Conservation (phyloP, 2,329 filamentous ascomycete genomes). For the Colletotrichum orbiculare region DNA sequence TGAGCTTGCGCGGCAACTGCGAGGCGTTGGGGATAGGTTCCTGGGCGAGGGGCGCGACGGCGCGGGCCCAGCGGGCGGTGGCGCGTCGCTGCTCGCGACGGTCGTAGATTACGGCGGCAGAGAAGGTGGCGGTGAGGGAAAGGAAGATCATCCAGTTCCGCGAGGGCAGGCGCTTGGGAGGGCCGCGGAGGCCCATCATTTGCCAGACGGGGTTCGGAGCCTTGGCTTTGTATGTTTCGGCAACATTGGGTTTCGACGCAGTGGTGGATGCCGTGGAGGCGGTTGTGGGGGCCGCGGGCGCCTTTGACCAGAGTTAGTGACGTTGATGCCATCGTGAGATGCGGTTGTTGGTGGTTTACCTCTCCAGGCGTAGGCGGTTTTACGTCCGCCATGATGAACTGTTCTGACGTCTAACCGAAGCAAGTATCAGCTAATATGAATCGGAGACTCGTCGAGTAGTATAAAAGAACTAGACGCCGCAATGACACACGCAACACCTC, state of each 20-base stretch:
- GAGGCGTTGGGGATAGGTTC: constrained; percentile 76
- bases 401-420: not conserved
- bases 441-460: too few species aligned
- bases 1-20: constrained; percentile 83
- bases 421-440: not conserved
- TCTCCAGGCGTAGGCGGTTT: constrained; percentile 39
- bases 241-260: constrained; percentile 38
- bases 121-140: constrained; percentile 79
- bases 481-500: constrained; percentile 7
- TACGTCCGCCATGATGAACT: constrained; percentile 39
- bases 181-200: constrained; percentile 86
- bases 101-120: constrained; percentile 88
- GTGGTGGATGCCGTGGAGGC: constrained; percentile 39
- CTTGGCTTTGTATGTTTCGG: constrained; percentile 52
- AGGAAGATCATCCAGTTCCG: constrained; percentile 99
- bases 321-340: not conserved
- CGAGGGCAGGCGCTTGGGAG: constrained; percentile 87
- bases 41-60: constrained; percentile 85
- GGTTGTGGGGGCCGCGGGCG: constrained; percentile 12
- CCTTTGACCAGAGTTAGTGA: constrained; percentile 28
- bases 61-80: constrained; percentile 86
- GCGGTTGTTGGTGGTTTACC: constrained; percentile 16
- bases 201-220: constrained; percentile 77
- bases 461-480: not conserved
- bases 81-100: constrained; percentile 87